A percentile compares a stretch with the other conserved stretches of the same genome.
Conservation (phyloP, 495 filamentous ascomycete species). For the Tuber brumale region DNA sequence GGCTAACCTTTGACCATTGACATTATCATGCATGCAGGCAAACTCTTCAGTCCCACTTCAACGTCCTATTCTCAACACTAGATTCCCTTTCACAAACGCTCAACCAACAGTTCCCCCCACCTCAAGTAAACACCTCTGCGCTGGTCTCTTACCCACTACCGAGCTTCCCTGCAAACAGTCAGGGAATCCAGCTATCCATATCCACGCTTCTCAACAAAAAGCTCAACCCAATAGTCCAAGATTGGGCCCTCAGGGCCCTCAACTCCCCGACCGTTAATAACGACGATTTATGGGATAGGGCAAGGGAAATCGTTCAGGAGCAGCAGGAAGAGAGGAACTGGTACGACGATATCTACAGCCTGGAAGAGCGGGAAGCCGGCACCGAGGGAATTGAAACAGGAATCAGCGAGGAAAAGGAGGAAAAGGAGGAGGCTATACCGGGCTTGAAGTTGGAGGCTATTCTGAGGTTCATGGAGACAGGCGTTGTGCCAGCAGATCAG, state of each 20-base stretch:
- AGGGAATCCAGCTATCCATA: slow-evolving; percentile 52
- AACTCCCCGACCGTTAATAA: slow-evolving; percentile 16
- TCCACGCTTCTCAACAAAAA: slow-evolving; percentile 58
- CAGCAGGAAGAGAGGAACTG: slow-evolving; percentile 48
- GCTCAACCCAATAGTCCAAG: slow-evolving; percentile 55
- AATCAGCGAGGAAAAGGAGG: slow-evolving; percentile 42
- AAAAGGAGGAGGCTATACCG: slow-evolving; percentile 42
- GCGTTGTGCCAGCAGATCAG: slow-evolving; percentile 33
- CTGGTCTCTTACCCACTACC: slow-evolving; percentile 57
- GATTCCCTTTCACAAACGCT: slow-evolving; percentile 54
- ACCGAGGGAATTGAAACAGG: slow-evolving; percentile 25
- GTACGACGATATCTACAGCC: slow-evolving; percentile 44
- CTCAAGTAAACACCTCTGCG: slow-evolving; percentile 44
- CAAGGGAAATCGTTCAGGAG: slow-evolving; percentile 39
- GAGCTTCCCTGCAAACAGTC: slow-evolving; percentile 53
- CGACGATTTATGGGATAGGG: slow-evolving; percentile 30
- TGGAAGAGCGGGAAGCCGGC: slow-evolving; percentile 38
- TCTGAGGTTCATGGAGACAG: slow-evolving; percentile 47
- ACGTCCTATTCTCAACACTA: slow-evolving; percentile 45
- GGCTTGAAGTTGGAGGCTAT: slow-evolving; percentile 42
- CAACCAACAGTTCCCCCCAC: slow-evolving; percentile 50
- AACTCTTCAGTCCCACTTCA: slow-evolving; percentile 33
- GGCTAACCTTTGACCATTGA: slow-evolving; percentile 11
- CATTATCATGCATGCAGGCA: slow-evolving; percentile 14
- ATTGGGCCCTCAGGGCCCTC: slow-evolving; percentile 53